Evolutionary conservation across 257 asterid genomes (phyloP).

Genomic region (Capsicum chinense): DNA sequence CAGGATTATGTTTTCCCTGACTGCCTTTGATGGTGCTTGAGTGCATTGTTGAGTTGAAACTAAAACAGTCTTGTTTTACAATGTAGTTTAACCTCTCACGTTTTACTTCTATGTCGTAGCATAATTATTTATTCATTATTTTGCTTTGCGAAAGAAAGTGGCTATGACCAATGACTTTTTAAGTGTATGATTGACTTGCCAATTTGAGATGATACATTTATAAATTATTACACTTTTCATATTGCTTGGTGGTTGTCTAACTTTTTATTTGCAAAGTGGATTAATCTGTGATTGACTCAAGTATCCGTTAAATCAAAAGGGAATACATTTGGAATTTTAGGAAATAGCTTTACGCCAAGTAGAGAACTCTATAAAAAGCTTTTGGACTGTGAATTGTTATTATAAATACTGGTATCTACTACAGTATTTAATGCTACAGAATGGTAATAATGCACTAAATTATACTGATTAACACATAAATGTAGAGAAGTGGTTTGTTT

Average conservation of each 20-base stretch:
- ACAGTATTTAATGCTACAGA: not conserved
- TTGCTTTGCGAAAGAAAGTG: not conserved
- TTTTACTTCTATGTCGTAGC: not conserved
- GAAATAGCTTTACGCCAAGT: not conserved
- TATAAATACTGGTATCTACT: not conserved
- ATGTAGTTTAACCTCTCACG: not conserved
- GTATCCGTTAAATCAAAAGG: not conserved
- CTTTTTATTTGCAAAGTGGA: not conserved
- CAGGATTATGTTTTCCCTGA: not conserved
- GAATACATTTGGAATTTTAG: not conserved
- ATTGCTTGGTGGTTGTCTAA: not conserved
- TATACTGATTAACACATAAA: not conserved
- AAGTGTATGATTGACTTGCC: not conserved
- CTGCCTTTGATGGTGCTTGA: conserved; percentile 15
- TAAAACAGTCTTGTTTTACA: not conserved
- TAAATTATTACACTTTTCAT: not conserved
- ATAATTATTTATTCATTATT: not conserved
- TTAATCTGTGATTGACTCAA: not conserved
- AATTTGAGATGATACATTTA: not conserved
- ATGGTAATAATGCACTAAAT: not conserved
- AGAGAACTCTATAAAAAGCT: not conserved
- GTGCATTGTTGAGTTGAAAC: not conserved
- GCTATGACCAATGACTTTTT: not conserved
- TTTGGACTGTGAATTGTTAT: not conserved
- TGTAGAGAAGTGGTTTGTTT: not conserved